Percentiles rank a stretch among this genome's conserved stretches.
phyloP scores from a whole-genome alignment of 257 asterid species.

The Scutellaria barbata region DNA sequence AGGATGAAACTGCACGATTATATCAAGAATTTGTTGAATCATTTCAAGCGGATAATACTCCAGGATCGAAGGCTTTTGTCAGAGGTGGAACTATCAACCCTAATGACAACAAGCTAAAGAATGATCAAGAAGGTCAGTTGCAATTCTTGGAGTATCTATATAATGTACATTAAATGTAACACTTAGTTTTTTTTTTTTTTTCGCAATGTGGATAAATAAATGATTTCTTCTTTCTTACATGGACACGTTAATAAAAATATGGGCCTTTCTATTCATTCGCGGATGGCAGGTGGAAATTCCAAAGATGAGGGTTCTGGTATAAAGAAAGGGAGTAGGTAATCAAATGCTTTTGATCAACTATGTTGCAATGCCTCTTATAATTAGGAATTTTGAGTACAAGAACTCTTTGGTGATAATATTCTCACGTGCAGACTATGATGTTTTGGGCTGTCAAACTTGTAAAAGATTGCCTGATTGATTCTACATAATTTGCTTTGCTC shows the following conservation, averaged over 20 bases:
- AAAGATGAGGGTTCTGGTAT: constrained; percentile 99
- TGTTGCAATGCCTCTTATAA: constrained; percentile 56
- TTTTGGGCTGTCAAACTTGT: constrained; percentile 41
- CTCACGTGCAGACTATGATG: constrained; percentile 44
- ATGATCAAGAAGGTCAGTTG: constrained; percentile 72
- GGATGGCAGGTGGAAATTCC: constrained; percentile 99
- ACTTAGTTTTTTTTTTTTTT: constrained; percentile 38
- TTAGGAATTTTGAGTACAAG: constrained; percentile 50
- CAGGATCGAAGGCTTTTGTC: constrained; percentile 86
- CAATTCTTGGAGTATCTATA: constrained; percentile 1
- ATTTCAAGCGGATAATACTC: constrained; percentile 71
- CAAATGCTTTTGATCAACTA: constrained; percentile 86
- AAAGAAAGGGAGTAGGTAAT: constrained; percentile 99
- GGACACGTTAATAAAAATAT: constrained; percentile 85
- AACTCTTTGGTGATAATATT: constrained; percentile 42
- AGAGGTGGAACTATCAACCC: constrained; percentile 92
- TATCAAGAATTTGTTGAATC: constrained; percentile 88
- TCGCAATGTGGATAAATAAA: constrained; percentile 57
- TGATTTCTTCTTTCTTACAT: constrained; percentile 61
- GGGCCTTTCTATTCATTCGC: constrained; percentile 97
- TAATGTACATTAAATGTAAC: constrained; percentile 23
- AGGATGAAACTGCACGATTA: constrained; percentile 83
- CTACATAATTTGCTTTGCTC: constrained; percentile 31
- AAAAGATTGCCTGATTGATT: constrained; percentile 29
- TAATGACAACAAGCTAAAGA: constrained; percentile 66